Base-by-base conservation (phyloP, 2,329 filamentous ascomycete genomes). In the Nigrospora sphaerica region DNA sequence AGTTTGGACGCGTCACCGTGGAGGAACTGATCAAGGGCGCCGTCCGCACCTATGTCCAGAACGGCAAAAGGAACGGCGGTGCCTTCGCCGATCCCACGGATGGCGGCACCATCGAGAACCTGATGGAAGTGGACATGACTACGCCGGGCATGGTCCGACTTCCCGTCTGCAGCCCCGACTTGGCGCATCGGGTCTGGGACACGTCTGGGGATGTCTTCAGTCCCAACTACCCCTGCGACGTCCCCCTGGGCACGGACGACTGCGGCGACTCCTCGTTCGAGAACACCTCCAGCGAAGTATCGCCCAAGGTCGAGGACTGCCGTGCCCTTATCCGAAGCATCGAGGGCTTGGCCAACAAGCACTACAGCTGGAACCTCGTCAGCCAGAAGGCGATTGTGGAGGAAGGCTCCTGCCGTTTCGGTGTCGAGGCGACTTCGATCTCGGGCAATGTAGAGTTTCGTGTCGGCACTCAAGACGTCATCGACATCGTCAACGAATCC, bases 111-210 rank as follows among this genome's bases (percentile, higher is more conserved):
- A 33, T 58, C 10, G 16, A 50, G 9, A 43, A 55, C 19, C 54
- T 68, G 13, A 14, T 58, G 23, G 43, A 57, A 16, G 28, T 47
- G 31, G 59, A 66, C 46, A 45, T 68, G 36, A 64, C 59, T 6
- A 63, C 60, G 0, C 60, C 65, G 1, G 67, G 67, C 2, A 62
- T 61, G 47, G 56, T 70, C 36, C 58, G 54, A 9, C 55, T 70
- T 1, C 68, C 67, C 34, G 63, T 71, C 14, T 70, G 67, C 56
- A 61, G 56, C 44, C 49, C 60, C 31, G 57, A 62, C 10, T 50
- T 52, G 6, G 68, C 66, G 12, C 62, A 45, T 34, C 47, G 56
- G 47, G 54, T 58, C 19, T 70, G 65, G 65, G 42, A 62, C 6
- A 54, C 52, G 14, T 28, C 47, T 42, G 51, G 45, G 6, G 49